Evolutionary conservation across 1,139 yeast genomes (phyloP), one percentile per base, ranked within the genome.

Genomic region (Spathaspora jeffriesii): DNA sequence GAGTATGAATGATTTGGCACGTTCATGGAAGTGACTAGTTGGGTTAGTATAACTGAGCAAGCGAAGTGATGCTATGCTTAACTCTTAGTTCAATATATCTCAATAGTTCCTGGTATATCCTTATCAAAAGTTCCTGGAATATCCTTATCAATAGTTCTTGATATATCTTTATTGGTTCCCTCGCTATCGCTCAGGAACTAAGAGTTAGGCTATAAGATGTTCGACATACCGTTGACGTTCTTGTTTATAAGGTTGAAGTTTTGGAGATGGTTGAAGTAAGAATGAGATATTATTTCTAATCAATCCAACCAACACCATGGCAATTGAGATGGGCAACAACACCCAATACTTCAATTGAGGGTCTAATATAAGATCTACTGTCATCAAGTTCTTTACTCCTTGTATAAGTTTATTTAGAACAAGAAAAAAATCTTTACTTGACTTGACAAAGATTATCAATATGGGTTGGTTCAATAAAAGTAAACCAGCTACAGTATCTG

Each of bases 281-380:
- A 73, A 67, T 42, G 91, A 82, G 28, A 85, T 76, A 57, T 85
- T 84, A 50, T 89, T 85, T 50, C 97, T 75, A 43, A 90, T 67
- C 30, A 93, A 67, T 5, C 97, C 97, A n/a, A 90, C 92, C 48
- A 92, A 68, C 15, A 93, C 86, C 97, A 93, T 91, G 30, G 91
- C 96, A 36, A 88, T 63, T 8, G 96, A 82, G 43, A 93, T 92
- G 31, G 99, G 99, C 42, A 91, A 67, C 22, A 93, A 73, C 36
- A 91, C 98, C 98, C 98, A 93, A 56, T 84, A 80, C 65, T 88
- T 85, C 53, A 93, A 74, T 50, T 82, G 81, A 5, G 97, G 96
- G 62, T 92, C 98, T 45, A 92, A 72, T 14, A 85, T 53, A 37
- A 73, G 63, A 44, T 73, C 77, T 20, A 62, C 58, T 13, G 47